Evolutionary conservation across 2,329 filamentous ascomycete species (phyloP).

Genomic region (Pyrenochaeta sp.): DNA sequence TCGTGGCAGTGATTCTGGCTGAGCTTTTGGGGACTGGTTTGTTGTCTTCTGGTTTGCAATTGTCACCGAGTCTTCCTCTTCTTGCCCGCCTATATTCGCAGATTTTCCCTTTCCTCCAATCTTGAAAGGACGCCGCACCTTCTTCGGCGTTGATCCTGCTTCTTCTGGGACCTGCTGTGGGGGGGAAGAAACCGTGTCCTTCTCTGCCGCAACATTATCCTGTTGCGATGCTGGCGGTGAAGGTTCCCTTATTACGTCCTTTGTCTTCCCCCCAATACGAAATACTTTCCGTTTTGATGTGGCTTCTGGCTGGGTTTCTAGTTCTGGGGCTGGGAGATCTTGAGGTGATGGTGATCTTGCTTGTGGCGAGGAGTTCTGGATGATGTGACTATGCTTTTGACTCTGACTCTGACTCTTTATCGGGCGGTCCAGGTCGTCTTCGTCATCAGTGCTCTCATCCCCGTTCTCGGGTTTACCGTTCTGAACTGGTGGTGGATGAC

Average conservation of each 20-base stretch:
- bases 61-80: conserved; percentile 5
- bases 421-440: conserved; percentile 51
- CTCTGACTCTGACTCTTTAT: conserved; percentile 23
- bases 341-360: conserved; percentile 13
- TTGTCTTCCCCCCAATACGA: conserved; percentile 38
- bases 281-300: conserved; percentile 33
- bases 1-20: conserved; percentile 16
- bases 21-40: conserved; percentile 13
- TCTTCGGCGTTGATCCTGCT: conserved; percentile 15
- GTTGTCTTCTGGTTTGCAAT: conserved; percentile 6
- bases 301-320: conserved; percentile 1
- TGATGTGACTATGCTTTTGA: neutral
- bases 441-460: conserved; percentile 41
- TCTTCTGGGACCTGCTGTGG: conserved; percentile 10
- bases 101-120: conserved; percentile 42
- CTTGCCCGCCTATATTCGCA: conserved; percentile 1
- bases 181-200: neutral
- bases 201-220: neutral
- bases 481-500: neutral
- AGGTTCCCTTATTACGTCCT: conserved; percentile 5
- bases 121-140: conserved; percentile 31
- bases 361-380: neutral
- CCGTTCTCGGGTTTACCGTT: conserved; percentile 9
- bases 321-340: conserved; percentile 3
- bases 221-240: conserved; percentile 3